A percentile compares a stretch with the other conserved stretches of the same genome.
Conservation (phyloP, 805 yeast species). For the Tetrapisispora nanseiensis region DNA sequence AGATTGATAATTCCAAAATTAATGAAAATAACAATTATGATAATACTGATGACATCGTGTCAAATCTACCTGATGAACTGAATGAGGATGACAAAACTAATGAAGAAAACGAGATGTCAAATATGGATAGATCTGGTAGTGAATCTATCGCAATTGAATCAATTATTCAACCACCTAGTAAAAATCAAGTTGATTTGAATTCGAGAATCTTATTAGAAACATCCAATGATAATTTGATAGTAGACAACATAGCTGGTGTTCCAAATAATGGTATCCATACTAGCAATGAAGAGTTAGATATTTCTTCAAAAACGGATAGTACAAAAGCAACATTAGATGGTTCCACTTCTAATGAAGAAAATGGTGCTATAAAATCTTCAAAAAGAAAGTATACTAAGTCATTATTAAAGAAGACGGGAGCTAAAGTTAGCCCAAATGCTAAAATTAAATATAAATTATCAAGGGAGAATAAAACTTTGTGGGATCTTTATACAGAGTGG, state of each 20-base stretch:
- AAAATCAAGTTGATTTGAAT: not conserved
- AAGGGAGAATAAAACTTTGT: constrained; percentile 30
- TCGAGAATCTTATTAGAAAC: not conserved
- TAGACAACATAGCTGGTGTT: not conserved
- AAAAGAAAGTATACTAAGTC: not conserved
- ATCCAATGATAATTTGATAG: not conserved
- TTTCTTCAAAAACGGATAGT: not conserved
- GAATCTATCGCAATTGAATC: not conserved
- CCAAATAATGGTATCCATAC: not conserved
- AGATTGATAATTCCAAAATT: not conserved
- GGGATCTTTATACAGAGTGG: constrained; percentile 33
- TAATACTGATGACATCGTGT: not conserved
- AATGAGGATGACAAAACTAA: not conserved
- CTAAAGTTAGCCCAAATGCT: constrained; percentile 1
- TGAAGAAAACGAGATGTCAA: not conserved
- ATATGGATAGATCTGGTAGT: not conserved
- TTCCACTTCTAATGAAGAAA: not conserved
- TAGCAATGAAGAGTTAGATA: not conserved
- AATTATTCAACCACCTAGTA: not conserved
- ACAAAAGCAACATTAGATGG: too few species aligned
- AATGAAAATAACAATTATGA: not conserved
- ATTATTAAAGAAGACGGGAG: not conserved
- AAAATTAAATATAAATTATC: constrained; percentile 28
- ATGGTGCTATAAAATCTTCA: not conserved
- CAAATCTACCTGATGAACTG: not conserved